Percentiles rank a stretch among this genome's conserved stretches.
Conservation (phyloP, 2,329 filamentous ascomycete species). For the Aplosporella prunicola region DNA sequence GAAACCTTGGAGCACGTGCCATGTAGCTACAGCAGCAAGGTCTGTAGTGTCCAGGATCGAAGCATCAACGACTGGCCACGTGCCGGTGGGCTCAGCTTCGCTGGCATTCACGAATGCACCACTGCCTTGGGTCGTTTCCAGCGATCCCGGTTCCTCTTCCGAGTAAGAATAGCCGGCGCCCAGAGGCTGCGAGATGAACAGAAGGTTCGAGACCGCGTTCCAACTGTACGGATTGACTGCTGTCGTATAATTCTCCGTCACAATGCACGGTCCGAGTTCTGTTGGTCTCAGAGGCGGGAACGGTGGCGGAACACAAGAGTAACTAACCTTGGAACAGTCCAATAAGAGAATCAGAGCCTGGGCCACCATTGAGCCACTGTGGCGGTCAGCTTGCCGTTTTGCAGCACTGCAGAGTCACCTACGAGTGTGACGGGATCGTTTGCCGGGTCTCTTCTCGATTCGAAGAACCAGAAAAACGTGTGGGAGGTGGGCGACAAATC, state of each 20-base stretch:
- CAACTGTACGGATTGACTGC: constrained; percentile 49
- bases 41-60: constrained; percentile 46
- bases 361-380: constrained; percentile 47
- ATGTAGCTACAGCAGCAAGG: constrained; percentile 45
- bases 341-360: constrained; percentile 45
- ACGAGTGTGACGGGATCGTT: constrained; percentile 41
- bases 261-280: constrained; percentile 31
- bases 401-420: too few species aligned
- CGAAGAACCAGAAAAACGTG: constrained; percentile 43
- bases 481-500: constrained; percentile 30
- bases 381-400: too few species aligned
- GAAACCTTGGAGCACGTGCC: constrained; percentile 49
- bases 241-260: constrained; percentile 26
- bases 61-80: constrained; percentile 42
- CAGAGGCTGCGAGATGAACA: constrained; percentile 54
- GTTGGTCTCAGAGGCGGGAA: constrained; percentile 11
- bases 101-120: constrained; percentile 35
- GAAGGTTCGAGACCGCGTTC: constrained; percentile 50
- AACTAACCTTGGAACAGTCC: constrained; percentile 42
- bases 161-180: constrained; percentile 48
- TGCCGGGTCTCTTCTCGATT: constrained; percentile 38
- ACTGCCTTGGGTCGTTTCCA: constrained; percentile 29
- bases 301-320: too few species aligned
- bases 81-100: constrained; percentile 38
- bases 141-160: constrained; percentile 9